phyloP scores from a whole-genome alignment of 805 yeast genomes.

The Candida ulmi region DNA sequence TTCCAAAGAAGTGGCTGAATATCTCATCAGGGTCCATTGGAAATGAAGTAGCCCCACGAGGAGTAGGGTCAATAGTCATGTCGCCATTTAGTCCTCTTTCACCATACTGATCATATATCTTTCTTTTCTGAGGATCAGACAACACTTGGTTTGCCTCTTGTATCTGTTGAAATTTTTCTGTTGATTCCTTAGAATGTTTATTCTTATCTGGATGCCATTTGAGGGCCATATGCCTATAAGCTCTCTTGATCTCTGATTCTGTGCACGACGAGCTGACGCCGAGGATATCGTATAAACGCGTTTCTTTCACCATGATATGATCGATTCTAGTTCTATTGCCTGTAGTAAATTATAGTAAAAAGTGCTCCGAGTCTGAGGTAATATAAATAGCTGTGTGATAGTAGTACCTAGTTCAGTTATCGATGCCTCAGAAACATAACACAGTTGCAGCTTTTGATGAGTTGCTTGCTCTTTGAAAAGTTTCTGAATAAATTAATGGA shows the following conservation, averaged over 20 bases:
- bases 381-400: too few relatives aligned
- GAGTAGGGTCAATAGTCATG: slow-evolving; percentile 27
- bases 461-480: too few relatives aligned
- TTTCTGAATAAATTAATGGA: too few relatives aligned
- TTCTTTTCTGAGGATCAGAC: slow-evolving; percentile 79
- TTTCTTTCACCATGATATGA: slow-evolving; percentile 65
- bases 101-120: slow-evolving; percentile 81
- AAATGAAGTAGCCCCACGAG: slow-evolving; percentile 1
- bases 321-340: background rate
- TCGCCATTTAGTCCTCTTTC: slow-evolving; percentile 81
- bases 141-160: slow-evolving; percentile 82
- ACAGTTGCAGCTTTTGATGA: too few relatives aligned
- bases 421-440: too few relatives aligned
- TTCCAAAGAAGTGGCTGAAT: slow-evolving; percentile 28
- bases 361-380: too few relatives aligned
- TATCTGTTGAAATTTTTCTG: slow-evolving; percentile 88
- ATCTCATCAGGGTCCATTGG: slow-evolving; percentile 22
- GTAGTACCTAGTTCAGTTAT: too few relatives aligned
- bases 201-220: slow-evolving; percentile 83
- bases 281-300: slow-evolving; percentile 57
- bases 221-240: slow-evolving; percentile 70
- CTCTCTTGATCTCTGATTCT: slow-evolving; percentile 66
- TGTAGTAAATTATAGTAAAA: too few relatives aligned
- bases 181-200: slow-evolving; percentile 73
- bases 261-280: slow-evolving; percentile 64